Evolutionary conservation across 2,329 filamentous ascomycete species (phyloP), one percentile per base, ranked within the genome.

Genomic region (Cladosporium sp.): DNA sequence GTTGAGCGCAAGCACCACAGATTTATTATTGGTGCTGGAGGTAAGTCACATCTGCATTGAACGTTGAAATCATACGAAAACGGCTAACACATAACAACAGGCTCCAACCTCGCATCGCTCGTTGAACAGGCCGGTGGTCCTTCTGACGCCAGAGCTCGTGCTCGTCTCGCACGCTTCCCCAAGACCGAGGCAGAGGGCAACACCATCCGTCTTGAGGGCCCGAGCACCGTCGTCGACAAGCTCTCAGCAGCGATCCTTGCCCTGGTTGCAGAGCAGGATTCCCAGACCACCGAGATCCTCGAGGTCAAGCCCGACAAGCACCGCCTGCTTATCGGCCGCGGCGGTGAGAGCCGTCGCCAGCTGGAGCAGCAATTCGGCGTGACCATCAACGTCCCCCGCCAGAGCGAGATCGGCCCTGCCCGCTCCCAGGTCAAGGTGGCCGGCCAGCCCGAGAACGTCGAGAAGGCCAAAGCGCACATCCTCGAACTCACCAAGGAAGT

Each of bases 1-100:
- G 84, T 99, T n/a, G 91, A 97, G 60, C 88, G 89, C 75, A 96
- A 95, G 75, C 84, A 93, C 70, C 93, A 99, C 73, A 85, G 86
- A 71, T 82, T 85, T 48, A 77, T 99, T 57, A 99, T 99, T 69
- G 93, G 93, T 55, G 77, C 84, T 58, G 87, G 88, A 66, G 93
- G 90, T 91, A 79, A 73, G 87, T 75, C 61, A 30, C 29, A 37
- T 38, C 41, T 19, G 34, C 15, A 36, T 43, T 29, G 37, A n/a
- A n/a, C n/a, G n/a, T n/a, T n/a, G 32, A 24, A n/a, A n/a, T n/a
- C n/a, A n/a, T n/a, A n/a, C n/a, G n/a, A n/a, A n/a, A n/a, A n/a
- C n/a, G n/a, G n/a, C n/a, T 32, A 1, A 50, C 41, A 38, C n/a
- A 32, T 32, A 12, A 47, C 15, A 11, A n/a, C 52, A 92, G 89